These are phyloP conservation scores for Talaromyces verruculosus DNA, from an alignment of 2,329 filamentous ascomycete genomes.

Conservation along the genomic window DNA sequence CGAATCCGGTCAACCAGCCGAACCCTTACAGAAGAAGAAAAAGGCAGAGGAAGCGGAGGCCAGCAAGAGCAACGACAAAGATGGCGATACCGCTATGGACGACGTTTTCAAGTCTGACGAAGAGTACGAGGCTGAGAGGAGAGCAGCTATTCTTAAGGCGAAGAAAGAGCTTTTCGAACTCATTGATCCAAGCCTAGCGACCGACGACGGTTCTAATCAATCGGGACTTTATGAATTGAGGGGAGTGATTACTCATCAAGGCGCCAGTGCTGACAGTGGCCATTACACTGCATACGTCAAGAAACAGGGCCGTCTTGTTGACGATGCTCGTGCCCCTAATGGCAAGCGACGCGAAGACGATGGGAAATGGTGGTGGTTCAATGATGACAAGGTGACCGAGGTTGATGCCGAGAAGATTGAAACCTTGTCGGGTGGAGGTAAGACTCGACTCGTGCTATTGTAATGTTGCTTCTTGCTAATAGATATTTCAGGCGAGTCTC, in stretches of 20 bases:
- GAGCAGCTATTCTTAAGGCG: slow-evolving; percentile 69
- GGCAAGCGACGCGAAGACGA: slow-evolving; percentile 79
- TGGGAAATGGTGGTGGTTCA: slow-evolving; percentile 99
- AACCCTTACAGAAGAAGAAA: slow-evolving; percentile 51
- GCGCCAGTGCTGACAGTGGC: slow-evolving; percentile 91
- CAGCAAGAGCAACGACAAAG: slow-evolving; percentile 53
- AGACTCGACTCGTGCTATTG: slow-evolving; percentile 30
- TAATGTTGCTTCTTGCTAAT: slow-evolving; percentile 21
- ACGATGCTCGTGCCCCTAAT: slow-evolving; percentile 63
- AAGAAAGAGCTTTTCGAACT: slow-evolving; percentile 86
- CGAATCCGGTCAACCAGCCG: slow-evolving; percentile 32
- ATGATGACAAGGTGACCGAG: slow-evolving; percentile 94
- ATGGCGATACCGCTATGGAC: slow-evolving; percentile 70
- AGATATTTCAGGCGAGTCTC: slow-evolving; percentile 46
- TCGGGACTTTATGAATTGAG: slow-evolving; percentile 94
- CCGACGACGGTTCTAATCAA: slow-evolving; percentile 83
- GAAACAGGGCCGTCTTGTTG: slow-evolving; percentile 67
- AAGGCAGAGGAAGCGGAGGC: slow-evolving; percentile 54
- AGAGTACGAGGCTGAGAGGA: slow-evolving; percentile 83
- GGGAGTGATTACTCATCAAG: slow-evolving; percentile 93
- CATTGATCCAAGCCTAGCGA: slow-evolving; percentile 70
- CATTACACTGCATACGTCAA: slow-evolving; percentile 99
- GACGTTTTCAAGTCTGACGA: slow-evolving; percentile 88
- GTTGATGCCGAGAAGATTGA: slow-evolving; percentile 90
- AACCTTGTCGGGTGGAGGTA: slow-evolving; percentile 81